These are phyloP conservation scores for Pezicula carpinea DNA, from an alignment of 2,329 filamentous ascomycete species.

Conservation along the genomic window DNA sequence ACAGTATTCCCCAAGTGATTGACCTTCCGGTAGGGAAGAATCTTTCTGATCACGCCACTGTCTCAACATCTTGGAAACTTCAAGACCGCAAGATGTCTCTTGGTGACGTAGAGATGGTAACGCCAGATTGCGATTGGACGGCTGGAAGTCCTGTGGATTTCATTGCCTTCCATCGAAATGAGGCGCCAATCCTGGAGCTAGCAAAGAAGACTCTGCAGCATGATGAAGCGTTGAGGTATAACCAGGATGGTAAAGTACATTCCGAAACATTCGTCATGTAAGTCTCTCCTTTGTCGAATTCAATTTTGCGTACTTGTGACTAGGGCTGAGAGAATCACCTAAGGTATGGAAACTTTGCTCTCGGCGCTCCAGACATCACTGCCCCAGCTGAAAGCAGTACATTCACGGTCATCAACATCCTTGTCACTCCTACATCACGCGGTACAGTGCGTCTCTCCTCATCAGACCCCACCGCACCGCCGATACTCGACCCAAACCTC, in stretches of 20 bases:
- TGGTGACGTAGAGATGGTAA: constrained; percentile 7
- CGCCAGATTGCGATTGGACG: constrained; percentile 6
- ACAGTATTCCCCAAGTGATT: constrained; percentile 15
- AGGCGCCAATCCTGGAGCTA: neutral
- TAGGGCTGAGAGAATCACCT: no score
- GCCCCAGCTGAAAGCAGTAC: neutral
- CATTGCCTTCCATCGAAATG: constrained; percentile 5
- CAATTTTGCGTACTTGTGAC: no score
- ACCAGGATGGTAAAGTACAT: constrained; percentile 1
- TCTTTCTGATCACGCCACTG: constrained; percentile 8
- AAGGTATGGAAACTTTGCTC: constrained; percentile 4
- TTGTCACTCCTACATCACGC: constrained; percentile 7
- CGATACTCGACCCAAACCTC: constrained; percentile 7
- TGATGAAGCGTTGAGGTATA: neutral
- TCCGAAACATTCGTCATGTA: constrained; percentile 4
- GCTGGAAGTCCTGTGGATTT: constrained; percentile 5
- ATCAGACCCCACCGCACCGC: constrained; percentile 1
- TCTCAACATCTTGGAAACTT: constrained; percentile 11
- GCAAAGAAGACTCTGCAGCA: constrained; percentile 1
- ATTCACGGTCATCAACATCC: neutral
- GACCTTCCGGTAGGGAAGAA: constrained; percentile 11
- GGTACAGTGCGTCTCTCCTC: constrained; percentile 8
- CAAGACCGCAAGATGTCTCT: constrained; percentile 4
- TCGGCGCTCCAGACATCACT: neutral
- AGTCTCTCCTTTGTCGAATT: neutral